Evolutionary conservation across 305 asterid genomes (phyloP).

Genomic region (Coffea humblotiana): DNA sequence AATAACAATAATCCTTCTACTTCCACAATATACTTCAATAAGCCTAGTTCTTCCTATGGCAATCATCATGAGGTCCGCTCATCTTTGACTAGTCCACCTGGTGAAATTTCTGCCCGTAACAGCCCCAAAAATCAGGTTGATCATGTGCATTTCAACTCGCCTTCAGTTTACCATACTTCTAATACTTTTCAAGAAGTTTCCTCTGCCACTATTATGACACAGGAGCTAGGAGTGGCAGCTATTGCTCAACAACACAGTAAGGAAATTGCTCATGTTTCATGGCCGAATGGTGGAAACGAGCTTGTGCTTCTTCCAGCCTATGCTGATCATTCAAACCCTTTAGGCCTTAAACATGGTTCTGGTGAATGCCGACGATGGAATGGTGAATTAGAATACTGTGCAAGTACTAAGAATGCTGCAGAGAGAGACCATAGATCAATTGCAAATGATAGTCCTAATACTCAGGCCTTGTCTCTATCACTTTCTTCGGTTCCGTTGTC

Average conservation of each 20-base stretch:
- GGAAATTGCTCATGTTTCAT: constrained; percentile 21
- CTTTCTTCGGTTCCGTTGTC: constrained; percentile 59
- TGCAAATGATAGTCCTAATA: constrained; percentile 27
- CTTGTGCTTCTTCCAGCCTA: constrained; percentile 30
- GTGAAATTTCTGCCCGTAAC: constrained; percentile 13
- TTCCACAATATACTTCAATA: constrained; percentile 20
- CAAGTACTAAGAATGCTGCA: constrained; percentile 3
- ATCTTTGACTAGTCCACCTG: constrained; percentile 12
- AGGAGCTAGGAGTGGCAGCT: constrained; percentile 26
- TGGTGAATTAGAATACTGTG: constrained; percentile 23
- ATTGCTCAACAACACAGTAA: constrained; percentile 24
- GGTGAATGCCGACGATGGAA: constrained; percentile 28
- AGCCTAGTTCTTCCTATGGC: constrained; percentile 28
- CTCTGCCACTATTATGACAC: constrained; percentile 30
- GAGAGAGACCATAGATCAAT: constrained; percentile 12
- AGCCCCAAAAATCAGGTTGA: constrained; percentile 17
- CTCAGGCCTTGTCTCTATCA: constrained; percentile 61
- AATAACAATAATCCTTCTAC: constrained; percentile 16
- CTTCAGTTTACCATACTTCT: constrained; percentile 34
- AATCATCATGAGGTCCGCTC: constrained; percentile 32
- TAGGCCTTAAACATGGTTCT: constrained; percentile 9
- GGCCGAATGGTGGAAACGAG: constrained; percentile 36
- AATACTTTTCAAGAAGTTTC: constrained; percentile 40
- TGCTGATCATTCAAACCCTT: constrained; percentile 26
- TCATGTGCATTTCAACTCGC: constrained; percentile 17